A percentile compares a stretch with the other conserved stretches of the same genome.
Conservation (phyloP, 2,329 filamentous ascomycete species). For the Endoconidiophora polonica region DNA sequence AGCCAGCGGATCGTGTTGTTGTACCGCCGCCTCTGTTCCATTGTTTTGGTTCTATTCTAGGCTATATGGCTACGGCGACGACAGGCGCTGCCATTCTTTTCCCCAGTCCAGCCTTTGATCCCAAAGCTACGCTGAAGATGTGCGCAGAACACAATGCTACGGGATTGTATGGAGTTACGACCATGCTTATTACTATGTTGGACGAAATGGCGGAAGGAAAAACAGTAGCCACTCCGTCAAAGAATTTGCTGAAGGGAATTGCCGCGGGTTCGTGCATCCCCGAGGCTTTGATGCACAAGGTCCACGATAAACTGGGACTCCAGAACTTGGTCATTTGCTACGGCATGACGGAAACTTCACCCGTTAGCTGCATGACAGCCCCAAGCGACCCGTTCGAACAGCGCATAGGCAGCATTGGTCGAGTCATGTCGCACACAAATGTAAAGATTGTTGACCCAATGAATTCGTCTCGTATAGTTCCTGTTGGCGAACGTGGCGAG, state of each 20-base stretch:
- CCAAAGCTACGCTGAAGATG: constrained; percentile 49
- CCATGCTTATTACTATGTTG: constrained; percentile 83
- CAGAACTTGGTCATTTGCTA: constrained; percentile 83
- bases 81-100: constrained; percentile 66
- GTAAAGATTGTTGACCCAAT: constrained; percentile 57
- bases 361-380: constrained; percentile 65
- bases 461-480: constrained; percentile 42
- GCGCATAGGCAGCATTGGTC: constrained; percentile 60
- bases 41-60: constrained; percentile 82
- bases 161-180: constrained; percentile 73
- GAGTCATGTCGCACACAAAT: constrained; percentile 65
- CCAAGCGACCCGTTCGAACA: constrained; percentile 58
- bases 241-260: constrained; percentile 65
- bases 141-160: constrained; percentile 36
- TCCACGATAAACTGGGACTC: constrained; percentile 61
- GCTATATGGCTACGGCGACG: constrained; percentile 91
- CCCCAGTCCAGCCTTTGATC: constrained; percentile 74
- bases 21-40: constrained; percentile 76
- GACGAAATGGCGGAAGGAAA: constrained; percentile 45
- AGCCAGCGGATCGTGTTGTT: constrained; percentile 55
- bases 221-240: constrained; percentile 17
- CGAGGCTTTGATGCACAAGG: constrained; percentile 57
- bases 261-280: constrained; percentile 79
- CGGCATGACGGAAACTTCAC: constrained; percentile 83
- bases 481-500: constrained; percentile 56